phyloP scores from a whole-genome alignment of 768 basidiomycete species.

The Auricularia heimuer region DNA sequence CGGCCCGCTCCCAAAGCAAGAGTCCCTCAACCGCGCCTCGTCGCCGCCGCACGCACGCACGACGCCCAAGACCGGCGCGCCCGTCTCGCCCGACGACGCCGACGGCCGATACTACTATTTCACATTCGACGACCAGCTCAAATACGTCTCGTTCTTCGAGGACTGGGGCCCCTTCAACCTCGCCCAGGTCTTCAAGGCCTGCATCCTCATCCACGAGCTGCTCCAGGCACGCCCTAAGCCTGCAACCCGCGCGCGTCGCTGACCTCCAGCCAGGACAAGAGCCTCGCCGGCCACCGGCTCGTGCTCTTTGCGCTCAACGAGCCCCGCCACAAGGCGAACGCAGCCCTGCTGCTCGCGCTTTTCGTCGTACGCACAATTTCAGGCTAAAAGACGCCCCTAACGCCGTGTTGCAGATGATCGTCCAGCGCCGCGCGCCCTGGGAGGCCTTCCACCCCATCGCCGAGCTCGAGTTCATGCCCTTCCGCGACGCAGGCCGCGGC shows the following conservation, averaged over 20 bases:
- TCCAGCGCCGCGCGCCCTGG: constrained; percentile 81
- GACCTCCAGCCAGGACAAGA: constrained; percentile 49
- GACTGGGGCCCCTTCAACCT: constrained; percentile 91
- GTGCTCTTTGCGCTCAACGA: constrained; percentile 85
- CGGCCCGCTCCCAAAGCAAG: constrained; percentile 57
- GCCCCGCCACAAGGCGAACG: constrained; percentile 83
- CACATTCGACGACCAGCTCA: constrained; percentile 84
- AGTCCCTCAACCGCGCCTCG: constrained; percentile 58
- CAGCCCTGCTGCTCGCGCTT: constrained; percentile 86
- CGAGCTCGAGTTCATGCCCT: constrained; percentile 87
- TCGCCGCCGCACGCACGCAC: constrained; percentile 46
- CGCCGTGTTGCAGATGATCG: constrained; percentile 62
- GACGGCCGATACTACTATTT: constrained; percentile 77
- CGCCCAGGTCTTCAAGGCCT: constrained; percentile 88
- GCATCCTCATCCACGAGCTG: constrained; percentile 84
- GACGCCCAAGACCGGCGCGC: constrained; percentile 35
- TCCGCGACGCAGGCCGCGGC: constrained; percentile 90
- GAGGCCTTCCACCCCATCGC: constrained; percentile 93
- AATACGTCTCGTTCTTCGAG: constrained; percentile 89
- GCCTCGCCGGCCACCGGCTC: constrained; percentile 59
- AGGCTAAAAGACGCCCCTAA: not conserved
- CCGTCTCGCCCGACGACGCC: constrained; percentile 60
- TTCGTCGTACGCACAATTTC: constrained; percentile 62
- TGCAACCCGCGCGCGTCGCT: constrained; percentile 16
- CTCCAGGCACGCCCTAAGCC: constrained; percentile 35